These are phyloP conservation scores for Emericellopsis atlantica DNA, from an alignment of 2,329 filamentous ascomycete species.

Conservation along the genomic window DNA sequence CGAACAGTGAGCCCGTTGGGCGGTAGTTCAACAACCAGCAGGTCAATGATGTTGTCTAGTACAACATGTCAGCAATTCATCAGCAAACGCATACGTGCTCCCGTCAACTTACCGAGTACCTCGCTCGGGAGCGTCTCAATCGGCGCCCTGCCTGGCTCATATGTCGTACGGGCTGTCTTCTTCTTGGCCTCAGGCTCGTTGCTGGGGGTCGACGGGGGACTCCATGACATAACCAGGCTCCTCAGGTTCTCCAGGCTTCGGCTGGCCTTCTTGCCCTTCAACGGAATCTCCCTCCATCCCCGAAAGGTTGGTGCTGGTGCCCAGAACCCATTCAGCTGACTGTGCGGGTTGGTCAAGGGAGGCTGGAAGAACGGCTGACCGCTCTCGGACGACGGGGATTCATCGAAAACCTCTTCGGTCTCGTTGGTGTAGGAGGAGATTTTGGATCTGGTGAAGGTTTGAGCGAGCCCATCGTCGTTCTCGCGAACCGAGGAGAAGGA, in stretches of 20 bases:
- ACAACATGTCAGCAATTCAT: neutral
- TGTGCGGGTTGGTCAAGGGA: constrained; percentile 41
- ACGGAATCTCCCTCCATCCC: constrained; percentile 50
- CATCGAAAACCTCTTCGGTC: constrained; percentile 38
- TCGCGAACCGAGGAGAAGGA: constrained; percentile 53
- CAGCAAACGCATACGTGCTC: neutral
- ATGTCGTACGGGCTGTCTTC: constrained; percentile 17
- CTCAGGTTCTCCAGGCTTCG: constrained; percentile 49
- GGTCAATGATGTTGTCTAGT: constrained; percentile 59
- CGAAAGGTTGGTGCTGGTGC: constrained; percentile 44
- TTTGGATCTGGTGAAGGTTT: constrained; percentile 52
- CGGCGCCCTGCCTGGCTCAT: constrained; percentile 33
- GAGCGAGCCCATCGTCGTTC: constrained; percentile 43
- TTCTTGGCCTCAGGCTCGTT: constrained; percentile 6
- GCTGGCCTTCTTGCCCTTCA: constrained; percentile 46
- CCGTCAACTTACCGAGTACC: constrained; percentile 49
- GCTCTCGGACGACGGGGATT: constrained; percentile 29
- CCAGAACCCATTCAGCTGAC: constrained; percentile 44
- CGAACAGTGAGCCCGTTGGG: constrained; percentile 62
- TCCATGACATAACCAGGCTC: constrained; percentile 42
- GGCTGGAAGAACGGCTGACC: constrained; percentile 33
- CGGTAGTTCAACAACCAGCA: constrained; percentile 59
- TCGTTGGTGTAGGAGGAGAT: constrained; percentile 42
- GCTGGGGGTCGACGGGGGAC: constrained; percentile 11
- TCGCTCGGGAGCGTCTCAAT: constrained; percentile 60